phyloP scores from a whole-genome alignment of 768 basidiomycete species.

The Lepiota venenata region DNA sequence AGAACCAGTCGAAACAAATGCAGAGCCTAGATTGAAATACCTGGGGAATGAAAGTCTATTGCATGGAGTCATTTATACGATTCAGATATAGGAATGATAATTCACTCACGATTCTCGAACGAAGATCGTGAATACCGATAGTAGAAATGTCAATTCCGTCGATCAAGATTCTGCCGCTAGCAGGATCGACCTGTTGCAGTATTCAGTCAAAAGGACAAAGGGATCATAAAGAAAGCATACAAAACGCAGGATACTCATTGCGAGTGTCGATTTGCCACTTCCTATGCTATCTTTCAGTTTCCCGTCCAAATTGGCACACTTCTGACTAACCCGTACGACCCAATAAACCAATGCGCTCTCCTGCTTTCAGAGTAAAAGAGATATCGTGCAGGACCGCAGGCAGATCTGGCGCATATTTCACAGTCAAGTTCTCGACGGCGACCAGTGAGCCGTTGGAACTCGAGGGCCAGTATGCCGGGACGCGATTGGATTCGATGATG shows the following conservation, averaged over 20 bases:
- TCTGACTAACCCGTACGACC: conserved; percentile 51
- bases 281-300: conserved; percentile 17
- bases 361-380: conserved; percentile 67
- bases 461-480: conserved; percentile 94
- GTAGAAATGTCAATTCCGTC: conserved; percentile 87
- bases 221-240: conserved; percentile 32
- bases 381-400: conserved; percentile 76
- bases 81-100: not conserved
- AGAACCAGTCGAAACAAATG: not conserved
- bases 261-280: conserved; percentile 80
- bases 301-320: conserved; percentile 23
- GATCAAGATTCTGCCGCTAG: conserved; percentile 69
- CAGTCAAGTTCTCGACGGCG: conserved; percentile 66
- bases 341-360: conserved; percentile 75
- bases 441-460: conserved; percentile 58
- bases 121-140: conserved; percentile 81
- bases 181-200: conserved; percentile 61
- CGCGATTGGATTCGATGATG: conserved; percentile 66
- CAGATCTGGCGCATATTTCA: conserved; percentile 84
- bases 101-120: conserved; percentile 62
- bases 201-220: not conserved
- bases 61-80: not conserved
- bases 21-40: conserved; percentile 20
- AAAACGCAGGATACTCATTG: conserved; percentile 84
- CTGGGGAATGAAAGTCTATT: conserved; percentile 78